Percentiles rank a stretch among this genome's conserved stretches.
Evolutionary conservation across 352 stramenopile genomes (phyloP).

Genomic region (Phytophthora idaei): DNA sequence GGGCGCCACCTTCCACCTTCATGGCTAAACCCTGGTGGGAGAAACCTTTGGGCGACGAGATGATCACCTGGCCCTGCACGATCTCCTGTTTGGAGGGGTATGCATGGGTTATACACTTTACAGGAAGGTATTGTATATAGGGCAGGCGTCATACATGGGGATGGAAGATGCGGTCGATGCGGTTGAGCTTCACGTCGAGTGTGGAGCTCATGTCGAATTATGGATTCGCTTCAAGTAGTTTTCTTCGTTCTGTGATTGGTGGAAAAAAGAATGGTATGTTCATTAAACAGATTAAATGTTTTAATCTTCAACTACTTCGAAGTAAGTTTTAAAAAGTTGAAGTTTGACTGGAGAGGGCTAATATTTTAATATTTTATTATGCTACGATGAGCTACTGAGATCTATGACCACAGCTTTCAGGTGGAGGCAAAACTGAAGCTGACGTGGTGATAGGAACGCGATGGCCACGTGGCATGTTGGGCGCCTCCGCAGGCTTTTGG

Average conservation of each 20-base stretch:
- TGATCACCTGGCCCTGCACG: conserved; percentile 85
- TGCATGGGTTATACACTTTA: conserved; percentile 2
- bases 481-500: background rate
- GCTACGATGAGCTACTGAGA: background rate
- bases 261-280: conserved; percentile 5
- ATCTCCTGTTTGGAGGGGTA: conserved; percentile 53
- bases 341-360: background rate
- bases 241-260: conserved; percentile 16
- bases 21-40: conserved; percentile 82
- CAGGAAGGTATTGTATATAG: background rate
- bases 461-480: background rate
- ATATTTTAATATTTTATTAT: no score
- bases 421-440: background rate
- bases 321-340: background rate
- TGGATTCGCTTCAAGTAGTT: conserved; percentile 21
- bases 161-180: conserved; percentile 86
- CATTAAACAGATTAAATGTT: no score
- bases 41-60: conserved; percentile 86
- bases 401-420: background rate
- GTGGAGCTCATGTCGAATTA: conserved; percentile 68
- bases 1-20: conserved; percentile 83
- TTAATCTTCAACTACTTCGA: no score
- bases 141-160: conserved; percentile 57
- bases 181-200: conserved; percentile 85
- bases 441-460: background rate